Percentiles rank a stretch among this genome's conserved stretches.
Evolutionary conservation across 2,329 filamentous ascomycete genomes (phyloP).

Genomic region (Alternaria hordeiaustralica): DNA sequence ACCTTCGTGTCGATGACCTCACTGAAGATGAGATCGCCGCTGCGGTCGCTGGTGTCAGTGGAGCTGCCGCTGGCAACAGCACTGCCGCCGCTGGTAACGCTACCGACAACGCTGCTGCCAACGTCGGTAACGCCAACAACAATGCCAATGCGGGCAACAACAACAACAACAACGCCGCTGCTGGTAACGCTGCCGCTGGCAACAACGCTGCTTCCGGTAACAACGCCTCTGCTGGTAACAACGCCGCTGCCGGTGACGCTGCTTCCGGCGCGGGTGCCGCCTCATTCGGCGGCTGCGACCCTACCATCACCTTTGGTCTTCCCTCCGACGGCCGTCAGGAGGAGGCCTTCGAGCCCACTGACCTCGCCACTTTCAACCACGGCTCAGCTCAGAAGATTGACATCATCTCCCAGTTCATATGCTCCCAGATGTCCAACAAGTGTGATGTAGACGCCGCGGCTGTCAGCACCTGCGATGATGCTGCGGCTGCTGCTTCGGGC

Average conservation of each 20-base stretch:
- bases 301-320: constrained; percentile 58
- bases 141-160: constrained; percentile 2
- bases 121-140: not conserved
- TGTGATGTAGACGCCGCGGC: constrained; percentile 31
- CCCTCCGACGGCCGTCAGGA: constrained; percentile 58
- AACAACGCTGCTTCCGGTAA: not conserved
- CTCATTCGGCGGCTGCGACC: constrained; percentile 56
- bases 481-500: constrained; percentile 25
- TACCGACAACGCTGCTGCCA: constrained; percentile 19
- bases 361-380: constrained; percentile 58
- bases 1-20: constrained; percentile 62
- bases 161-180: not conserved
- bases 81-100: constrained; percentile 8
- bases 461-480: constrained; percentile 29
- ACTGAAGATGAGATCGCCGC: constrained; percentile 59
- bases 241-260: not conserved
- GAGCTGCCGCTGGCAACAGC: not conserved
- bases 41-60: constrained; percentile 52
- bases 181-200: constrained; percentile 1
- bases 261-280: not conserved
- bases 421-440: constrained; percentile 49
- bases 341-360: constrained; percentile 52
- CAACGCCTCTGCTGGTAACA: not conserved
- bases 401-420: constrained; percentile 59
- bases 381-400: constrained; percentile 59